Conservation (phyloP, 164 flowering plant genomes). For the Hamamelis virginiana region DNA sequence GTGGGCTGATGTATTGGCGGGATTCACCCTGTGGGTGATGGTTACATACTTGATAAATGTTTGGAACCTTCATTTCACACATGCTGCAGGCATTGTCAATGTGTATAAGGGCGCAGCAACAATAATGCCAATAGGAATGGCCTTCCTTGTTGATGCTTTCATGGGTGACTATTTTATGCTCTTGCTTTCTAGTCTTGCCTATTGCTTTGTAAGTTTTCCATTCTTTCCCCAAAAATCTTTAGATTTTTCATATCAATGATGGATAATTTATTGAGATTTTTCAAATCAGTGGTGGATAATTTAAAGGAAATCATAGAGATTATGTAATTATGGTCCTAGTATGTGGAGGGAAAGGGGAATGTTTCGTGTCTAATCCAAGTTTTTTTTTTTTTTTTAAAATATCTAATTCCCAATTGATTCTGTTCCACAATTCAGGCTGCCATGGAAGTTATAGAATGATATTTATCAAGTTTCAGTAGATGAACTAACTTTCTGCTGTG, state of each 20-base stretch:
- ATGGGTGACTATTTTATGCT: slow-evolving; percentile 31
- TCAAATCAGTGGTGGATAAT: too few relatives aligned
- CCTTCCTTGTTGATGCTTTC: slow-evolving; percentile 3
- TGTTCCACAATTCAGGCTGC: too few relatives aligned
- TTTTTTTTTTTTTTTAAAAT: too few relatives aligned
- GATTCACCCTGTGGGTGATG: slow-evolving; percentile 29
- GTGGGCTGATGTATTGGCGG: slow-evolving; percentile 36
- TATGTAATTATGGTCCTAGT: too few relatives aligned
- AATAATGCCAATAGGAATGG: slow-evolving; percentile 2
- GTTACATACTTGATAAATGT: slow-evolving; percentile 12
- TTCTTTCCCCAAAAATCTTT: neutral
- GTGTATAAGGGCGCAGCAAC: neutral
- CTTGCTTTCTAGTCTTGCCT: slow-evolving; percentile 27
- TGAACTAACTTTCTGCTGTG: too few relatives aligned
- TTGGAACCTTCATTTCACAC: slow-evolving; percentile 9
- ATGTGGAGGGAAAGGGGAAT: too few relatives aligned
- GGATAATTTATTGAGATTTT: too few relatives aligned
- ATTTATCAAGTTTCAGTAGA: too few relatives aligned
- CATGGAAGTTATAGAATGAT: too few relatives aligned
- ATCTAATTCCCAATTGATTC: neutral
- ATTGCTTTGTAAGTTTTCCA: slow-evolving; percentile 26
- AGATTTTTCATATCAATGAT: neutral
- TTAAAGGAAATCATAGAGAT: too few relatives aligned
- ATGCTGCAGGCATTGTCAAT: slow-evolving; percentile 9
- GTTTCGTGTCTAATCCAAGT: too few relatives aligned